Base-by-base conservation (phyloP, 1,284 basidiomycete species). In the Cryptococcus sp. region DNA sequence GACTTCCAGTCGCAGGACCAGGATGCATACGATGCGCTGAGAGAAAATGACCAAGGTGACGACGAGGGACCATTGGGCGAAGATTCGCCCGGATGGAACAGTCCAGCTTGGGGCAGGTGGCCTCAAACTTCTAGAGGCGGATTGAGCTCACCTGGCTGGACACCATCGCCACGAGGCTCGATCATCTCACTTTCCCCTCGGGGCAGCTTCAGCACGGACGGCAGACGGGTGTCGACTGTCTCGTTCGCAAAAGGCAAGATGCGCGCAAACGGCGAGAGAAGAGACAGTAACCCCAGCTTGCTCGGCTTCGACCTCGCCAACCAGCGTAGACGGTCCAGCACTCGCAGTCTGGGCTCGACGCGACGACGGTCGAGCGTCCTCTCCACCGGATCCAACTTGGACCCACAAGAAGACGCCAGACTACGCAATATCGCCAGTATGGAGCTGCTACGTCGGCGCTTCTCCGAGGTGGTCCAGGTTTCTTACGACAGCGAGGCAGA, bases 391-490 rank as follows among this genome's bases (percentile, higher is more conserved):
- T 67, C 62, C 19, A 30, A 52, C n/a, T 42, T 70, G 22, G 70
- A 72, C 47, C 63, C 66, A 3, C 48, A 58, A 11, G 70, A 71
- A 47, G 70, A 68, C 13, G 51, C 56, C 2, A 41, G 68, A 47
- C 49, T 71, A 41, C 41, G 64, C n/a, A 62, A 64, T 38, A 62
- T 72, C 23, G 65, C 62, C 30, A 66, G 65, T 53, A 63, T 72
- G 61, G 60, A 59, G 16, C 19, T 58, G 17, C 61, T 73, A 3
- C 38, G 62, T n/a, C 40, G 69, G 20, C 50, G 68, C 27, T 73
- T 70, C 57, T 70, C 66, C 10, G 69, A 73, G 45, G 63, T 68
- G 15, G 68, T 73, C 52, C 63, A 71, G 35, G 65, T 70, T 1
- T 62, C 58, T 13, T 41, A 38, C 19, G 42, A 50, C 15, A 61